These are phyloP conservation scores for Dactylellina cionopaga DNA, from an alignment of 2,329 filamentous ascomycete genomes.

Conservation along the genomic window DNA sequence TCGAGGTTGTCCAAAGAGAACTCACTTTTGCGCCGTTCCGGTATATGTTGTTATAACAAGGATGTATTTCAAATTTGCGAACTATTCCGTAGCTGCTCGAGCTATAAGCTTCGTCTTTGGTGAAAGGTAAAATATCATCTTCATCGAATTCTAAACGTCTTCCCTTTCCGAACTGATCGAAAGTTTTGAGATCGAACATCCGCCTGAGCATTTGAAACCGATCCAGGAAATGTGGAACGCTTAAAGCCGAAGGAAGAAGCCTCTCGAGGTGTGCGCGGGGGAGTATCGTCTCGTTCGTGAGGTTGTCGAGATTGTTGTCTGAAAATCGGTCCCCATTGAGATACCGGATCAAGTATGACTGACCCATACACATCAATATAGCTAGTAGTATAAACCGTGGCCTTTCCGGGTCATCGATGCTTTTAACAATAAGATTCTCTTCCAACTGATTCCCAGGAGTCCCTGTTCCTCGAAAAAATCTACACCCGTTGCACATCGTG, in stretches of 20 bases:
- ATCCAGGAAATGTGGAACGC: conserved; percentile 33
- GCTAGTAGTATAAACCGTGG: conserved; percentile 35
- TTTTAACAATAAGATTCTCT: conserved; percentile 34
- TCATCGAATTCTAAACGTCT: conserved; percentile 36
- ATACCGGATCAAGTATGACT: conserved; percentile 30
- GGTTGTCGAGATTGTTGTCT: conserved; percentile 31
- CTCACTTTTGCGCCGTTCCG: conserved; percentile 29
- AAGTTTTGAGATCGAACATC: conserved; percentile 31
- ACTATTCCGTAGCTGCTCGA: conserved; percentile 36
- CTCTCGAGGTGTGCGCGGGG: conserved; percentile 6
- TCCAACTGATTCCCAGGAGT: conserved; percentile 18
- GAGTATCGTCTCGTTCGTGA: conserved; percentile 27
- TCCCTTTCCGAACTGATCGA: conserved; percentile 31
- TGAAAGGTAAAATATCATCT: conserved; percentile 31
- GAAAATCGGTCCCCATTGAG: conserved; percentile 30
- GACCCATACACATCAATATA: conserved; percentile 29
- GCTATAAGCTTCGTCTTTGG: conserved; percentile 25
- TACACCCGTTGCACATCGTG: conserved; percentile 19
- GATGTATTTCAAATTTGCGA: conserved; percentile 26
- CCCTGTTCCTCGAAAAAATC: conserved; percentile 12
- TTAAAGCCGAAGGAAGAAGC: conserved; percentile 20
- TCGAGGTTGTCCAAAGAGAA: background rate
- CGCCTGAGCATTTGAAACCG: conserved; percentile 34
- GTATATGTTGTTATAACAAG: conserved; percentile 36
- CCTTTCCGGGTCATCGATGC: conserved; percentile 22